Base-by-base conservation (phyloP, 1,284 basidiomycete genomes). In the Cutaneotrichosporon spelunceum region DNA sequence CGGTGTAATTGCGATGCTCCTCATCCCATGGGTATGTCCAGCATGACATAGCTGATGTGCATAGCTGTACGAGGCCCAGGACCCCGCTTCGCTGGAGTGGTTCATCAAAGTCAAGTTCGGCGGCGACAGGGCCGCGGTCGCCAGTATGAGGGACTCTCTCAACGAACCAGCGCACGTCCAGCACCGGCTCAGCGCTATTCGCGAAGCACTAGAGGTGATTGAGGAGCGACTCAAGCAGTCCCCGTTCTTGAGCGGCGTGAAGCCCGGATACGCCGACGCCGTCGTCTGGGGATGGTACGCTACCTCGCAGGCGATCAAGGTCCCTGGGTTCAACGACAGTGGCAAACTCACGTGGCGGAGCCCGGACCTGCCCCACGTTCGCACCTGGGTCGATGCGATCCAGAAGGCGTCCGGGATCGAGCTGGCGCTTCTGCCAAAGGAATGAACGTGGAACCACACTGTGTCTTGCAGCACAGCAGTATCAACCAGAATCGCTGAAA, bases 71-170 rank as follows among this genome's bases (percentile, higher is more conserved):
- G 55, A 60, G 47, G 57, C 56, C 14, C 58, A 63, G 36, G 42
- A 60, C 21, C 33, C 50, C 47, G 68, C 27, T 61, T 59, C 30
- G 42, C 58, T 29, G n/a, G 55, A 3, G 59, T 70, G 67, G 56
- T 71, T 71, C 62, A 50, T 70, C 48, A 65, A 64, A 49, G 50
- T 61, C 52, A 70, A 70, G 61, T 61, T 67, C 53, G 63, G 61
- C 33, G 63, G 59, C 21, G 59, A 67, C 62, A 21, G 53, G 24
- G 24, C 54, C 52, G 63, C 59, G 47, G 52, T 59, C 19, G 48
- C 56, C 29, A 30, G 23, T 1, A 44, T 62, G 21, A 16, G 54
- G 27, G 4, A 23, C 8, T 27, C 42, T 2, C 9, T 23, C 30
- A 30, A 57, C 19, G 57, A 62, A 39, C 26, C 44, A 7, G 27